Conservation (phyloP, 495 filamentous ascomycete species). For the Daldinia caldariorum region DNA sequence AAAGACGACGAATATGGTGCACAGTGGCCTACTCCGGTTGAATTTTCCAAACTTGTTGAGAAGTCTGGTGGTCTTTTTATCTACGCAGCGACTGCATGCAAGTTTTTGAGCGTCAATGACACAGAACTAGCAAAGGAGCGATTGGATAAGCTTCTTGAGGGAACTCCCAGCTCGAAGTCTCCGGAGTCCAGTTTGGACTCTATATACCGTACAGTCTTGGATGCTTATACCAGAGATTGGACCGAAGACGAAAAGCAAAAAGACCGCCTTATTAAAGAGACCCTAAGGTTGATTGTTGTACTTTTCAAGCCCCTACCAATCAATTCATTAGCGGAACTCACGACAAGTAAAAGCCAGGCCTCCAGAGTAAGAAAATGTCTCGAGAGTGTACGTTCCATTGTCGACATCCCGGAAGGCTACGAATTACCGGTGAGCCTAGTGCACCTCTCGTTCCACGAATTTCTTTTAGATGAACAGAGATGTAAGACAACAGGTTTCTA, state of each 20-base stretch:
- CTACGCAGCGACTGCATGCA: conserved; percentile 23
- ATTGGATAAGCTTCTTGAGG: conserved; percentile 5
- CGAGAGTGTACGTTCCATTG: conserved; percentile 9
- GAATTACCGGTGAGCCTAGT: not conserved
- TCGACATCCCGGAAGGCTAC: conserved; percentile 10
- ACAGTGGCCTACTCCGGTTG: not conserved
- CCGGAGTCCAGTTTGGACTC: conserved; percentile 1
- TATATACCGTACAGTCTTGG: conserved; percentile 19
- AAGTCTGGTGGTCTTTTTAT: conserved; percentile 26
- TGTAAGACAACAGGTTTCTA: conserved; percentile 1
- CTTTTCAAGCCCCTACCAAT: conserved; percentile 17
- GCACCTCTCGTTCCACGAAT: conserved; percentile 27
- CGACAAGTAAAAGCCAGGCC: not conserved
- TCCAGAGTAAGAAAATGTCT: not conserved
- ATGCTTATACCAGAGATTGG: conserved; percentile 1
- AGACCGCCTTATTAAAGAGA: not conserved
- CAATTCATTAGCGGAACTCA: not conserved
- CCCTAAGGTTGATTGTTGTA: conserved; percentile 14
- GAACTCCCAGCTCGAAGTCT: not conserved
- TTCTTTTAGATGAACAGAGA: conserved; percentile 13
- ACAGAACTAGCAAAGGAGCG: not conserved
- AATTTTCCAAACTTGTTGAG: conserved; percentile 16
- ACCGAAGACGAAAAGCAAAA: conserved; percentile 12
- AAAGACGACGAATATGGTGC: not conserved
- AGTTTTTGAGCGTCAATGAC: not conserved